These are phyloP conservation scores for Ajuga reptans DNA, from an alignment of 305 asterid genomes.

Conservation along the genomic window DNA sequence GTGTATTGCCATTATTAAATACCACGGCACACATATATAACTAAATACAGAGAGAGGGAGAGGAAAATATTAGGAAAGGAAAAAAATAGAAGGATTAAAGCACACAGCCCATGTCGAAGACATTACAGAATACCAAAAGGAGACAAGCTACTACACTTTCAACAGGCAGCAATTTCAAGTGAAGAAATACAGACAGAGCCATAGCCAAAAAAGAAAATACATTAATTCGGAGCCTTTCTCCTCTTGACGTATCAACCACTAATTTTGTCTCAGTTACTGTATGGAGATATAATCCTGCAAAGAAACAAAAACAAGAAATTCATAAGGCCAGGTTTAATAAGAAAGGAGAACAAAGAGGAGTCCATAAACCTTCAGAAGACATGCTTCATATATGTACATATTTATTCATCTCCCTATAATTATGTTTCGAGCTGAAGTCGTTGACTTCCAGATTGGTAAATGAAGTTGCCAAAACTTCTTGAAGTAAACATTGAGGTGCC, in stretches of 20 bases:
- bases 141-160: constrained; percentile 1
- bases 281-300: constrained; percentile 72
- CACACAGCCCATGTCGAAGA: background rate
- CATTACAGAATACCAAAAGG: background rate
- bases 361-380: background rate
- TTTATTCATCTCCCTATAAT: background rate
- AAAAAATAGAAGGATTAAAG: background rate
- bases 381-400: background rate
- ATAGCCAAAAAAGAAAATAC: constrained; percentile 32
- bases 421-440: background rate
- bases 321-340: constrained; percentile 9
- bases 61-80: too few relatives aligned
- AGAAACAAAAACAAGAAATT: background rate
- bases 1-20: background rate
- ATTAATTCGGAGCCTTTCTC: constrained; percentile 90
- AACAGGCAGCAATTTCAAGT: background rate
- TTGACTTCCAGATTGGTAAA: background rate
- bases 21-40: background rate
- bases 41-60: too few relatives aligned
- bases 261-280: constrained; percentile 74
- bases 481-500: background rate
- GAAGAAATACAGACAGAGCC: background rate
- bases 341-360: background rate
- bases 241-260: constrained; percentile 89
- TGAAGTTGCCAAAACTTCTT: background rate